Conservation (phyloP, 1,284 basidiomycete genomes). For the Sporisorium iseilematis-ciliati region DNA sequence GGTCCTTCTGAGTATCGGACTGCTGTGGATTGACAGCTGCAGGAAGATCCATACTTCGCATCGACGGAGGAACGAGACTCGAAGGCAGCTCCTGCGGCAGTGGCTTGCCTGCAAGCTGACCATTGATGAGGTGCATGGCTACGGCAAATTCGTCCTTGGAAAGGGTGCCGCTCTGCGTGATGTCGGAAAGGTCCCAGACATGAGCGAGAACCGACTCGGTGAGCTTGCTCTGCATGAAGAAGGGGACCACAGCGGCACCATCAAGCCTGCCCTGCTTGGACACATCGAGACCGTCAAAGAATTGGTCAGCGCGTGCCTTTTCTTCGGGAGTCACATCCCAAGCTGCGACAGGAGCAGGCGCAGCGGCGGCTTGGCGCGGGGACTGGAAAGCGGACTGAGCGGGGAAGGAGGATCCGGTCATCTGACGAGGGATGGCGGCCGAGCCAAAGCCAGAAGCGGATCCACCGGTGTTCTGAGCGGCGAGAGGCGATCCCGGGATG, state of each 20-base stretch:
- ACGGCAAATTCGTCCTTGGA: conserved; percentile 95
- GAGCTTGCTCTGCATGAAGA: conserved; percentile 92
- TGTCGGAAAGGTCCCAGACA: conserved; percentile 95
- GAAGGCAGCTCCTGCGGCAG: conserved; percentile 78
- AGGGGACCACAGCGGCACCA: conserved; percentile 93
- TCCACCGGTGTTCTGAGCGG: conserved; percentile 57
- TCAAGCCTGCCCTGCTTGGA: conserved; percentile 85
- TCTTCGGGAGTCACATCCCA: conserved; percentile 91
- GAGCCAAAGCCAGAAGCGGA: conserved; percentile 47
- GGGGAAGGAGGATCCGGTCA: conserved; percentile 50
- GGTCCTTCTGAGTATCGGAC: conserved; percentile 69
- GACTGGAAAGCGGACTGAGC: conserved; percentile 74
- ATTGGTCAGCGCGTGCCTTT: conserved; percentile 82
- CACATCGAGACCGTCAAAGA: conserved; percentile 86
- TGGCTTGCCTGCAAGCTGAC: conserved; percentile 84
- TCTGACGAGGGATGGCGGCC: conserved; percentile 41
- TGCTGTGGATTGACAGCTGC: conserved; percentile 60
- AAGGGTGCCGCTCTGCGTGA: conserved; percentile 87
- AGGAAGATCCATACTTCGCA: conserved; percentile 72
- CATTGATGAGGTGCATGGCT: conserved; percentile 93
- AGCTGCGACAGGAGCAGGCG: conserved; percentile 27
- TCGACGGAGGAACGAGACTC: conserved; percentile 83
- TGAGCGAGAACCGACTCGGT: conserved; percentile 86
- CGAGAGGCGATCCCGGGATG: conserved; percentile 43
- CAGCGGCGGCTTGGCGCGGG: conserved; percentile 65